phyloP scores from a whole-genome alignment of 345 rosid genomes.

The Draba incana region DNA sequence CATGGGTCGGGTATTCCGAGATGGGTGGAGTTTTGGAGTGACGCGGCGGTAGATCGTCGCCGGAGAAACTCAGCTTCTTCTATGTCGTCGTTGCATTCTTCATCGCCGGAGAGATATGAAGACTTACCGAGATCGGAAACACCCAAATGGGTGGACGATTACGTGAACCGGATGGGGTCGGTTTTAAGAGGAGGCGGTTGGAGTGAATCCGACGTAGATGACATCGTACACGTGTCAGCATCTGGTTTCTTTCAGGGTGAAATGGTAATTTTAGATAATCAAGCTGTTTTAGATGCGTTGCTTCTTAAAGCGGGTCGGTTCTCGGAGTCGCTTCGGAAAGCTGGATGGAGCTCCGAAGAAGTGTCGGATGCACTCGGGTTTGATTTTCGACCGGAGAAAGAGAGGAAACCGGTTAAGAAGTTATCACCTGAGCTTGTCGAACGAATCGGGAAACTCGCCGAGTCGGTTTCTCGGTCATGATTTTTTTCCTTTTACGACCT shows the following conservation, averaged over 20 bases:
- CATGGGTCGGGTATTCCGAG: constrained; percentile 61
- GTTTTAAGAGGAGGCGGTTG: constrained; percentile 88
- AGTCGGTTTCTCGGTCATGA: constrained; percentile 78
- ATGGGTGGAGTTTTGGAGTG: constrained; percentile 99
- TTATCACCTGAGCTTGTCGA: constrained; percentile 72
- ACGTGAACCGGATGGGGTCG: constrained; percentile 74
- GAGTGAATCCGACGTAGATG: constrained; percentile 77
- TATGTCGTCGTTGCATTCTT: constrained; percentile 58
- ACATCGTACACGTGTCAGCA: constrained; percentile 78
- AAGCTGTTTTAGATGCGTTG: constrained; percentile 77
- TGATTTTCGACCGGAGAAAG: constrained; percentile 82
- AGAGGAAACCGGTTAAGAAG: constrained; percentile 68
- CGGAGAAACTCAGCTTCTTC: constrained; percentile 61
- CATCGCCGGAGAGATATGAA: constrained; percentile 73
- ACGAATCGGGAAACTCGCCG: constrained; percentile 78
- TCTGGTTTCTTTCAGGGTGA: constrained; percentile 83
- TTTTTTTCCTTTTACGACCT: constrained; percentile 9
- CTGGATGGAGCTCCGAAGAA: constrained; percentile 99
- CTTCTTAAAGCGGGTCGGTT: constrained; percentile 88
- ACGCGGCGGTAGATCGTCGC: constrained; percentile 77
- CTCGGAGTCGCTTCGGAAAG: constrained; percentile 80
- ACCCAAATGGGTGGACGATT: constrained; percentile 87
- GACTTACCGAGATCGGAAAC: constrained; percentile 69
- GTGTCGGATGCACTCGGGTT: constrained; percentile 87
- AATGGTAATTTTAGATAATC: constrained; percentile 77